Evolutionary conservation across 768 basidiomycete genomes (phyloP), one percentile per base, ranked within the genome.

Genomic region (Symmetrospora coprosmae): DNA sequence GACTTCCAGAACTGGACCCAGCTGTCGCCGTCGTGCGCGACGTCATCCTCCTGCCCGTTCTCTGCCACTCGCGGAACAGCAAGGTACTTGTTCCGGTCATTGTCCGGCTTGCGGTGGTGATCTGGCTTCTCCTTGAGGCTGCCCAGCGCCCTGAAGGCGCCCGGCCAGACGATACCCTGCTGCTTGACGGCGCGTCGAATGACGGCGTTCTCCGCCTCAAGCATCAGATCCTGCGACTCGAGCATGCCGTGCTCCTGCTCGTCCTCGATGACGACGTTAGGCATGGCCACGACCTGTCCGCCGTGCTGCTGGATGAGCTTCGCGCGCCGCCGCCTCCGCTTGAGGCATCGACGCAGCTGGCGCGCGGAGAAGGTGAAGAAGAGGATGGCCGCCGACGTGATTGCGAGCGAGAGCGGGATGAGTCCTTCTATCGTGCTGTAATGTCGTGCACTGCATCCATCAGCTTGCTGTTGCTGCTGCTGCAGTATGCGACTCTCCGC

Each of bases 171-270:
- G 11, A 58, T 46, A 5, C 55, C 55, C 46, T 58, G 55, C 43
- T 46, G 23, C 43, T 58, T 58, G 21, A 58, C 55, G 28, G 31
- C 28, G 5, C 28, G 19, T 27, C 55, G 41, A 27, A 58, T 58
- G 23, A 58, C 55, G 30, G 28, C 55, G 46, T 58, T 58, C 25
- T 58, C 55, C 31, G 55, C 55, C 25, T 58, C 55, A 13, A 58
- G 31, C 55, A 58, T 58, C 3, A 58, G 30, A 27, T 58, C 55
- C 11, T 47, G 39, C 2, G 55, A 58, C 19, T 58, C 31, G n/a
- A 31, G 23, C 19, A 27, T 28, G 21, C 46, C 55, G 31, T 58
- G 55, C 23, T 58, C 55, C n/a, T 39, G 41, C 31, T 58, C 55
- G 30, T 40, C 43, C 33, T 58, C 55, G 55, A 58, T 58, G 25